phyloP scores from a whole-genome alignment of 306 rosid genomes.

The Delonix regia region DNA sequence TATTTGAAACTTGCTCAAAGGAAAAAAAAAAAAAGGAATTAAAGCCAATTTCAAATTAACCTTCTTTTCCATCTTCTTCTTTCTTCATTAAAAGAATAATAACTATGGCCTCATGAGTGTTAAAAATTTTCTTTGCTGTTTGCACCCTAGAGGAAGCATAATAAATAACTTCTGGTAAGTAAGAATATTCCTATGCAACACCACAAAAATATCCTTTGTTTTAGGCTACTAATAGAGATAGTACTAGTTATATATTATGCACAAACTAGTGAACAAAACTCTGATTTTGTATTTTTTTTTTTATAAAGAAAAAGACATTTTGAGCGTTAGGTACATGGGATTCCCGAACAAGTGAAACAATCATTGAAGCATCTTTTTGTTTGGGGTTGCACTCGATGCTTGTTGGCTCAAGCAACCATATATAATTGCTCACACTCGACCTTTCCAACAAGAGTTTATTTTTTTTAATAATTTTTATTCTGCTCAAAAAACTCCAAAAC shows the following conservation, averaged over 20 bases:
- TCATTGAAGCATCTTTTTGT: slow-evolving; percentile 1
- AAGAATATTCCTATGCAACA: neutral
- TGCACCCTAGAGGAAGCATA: no score
- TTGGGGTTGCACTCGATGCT: neutral
- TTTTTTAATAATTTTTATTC: neutral
- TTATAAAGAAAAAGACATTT: no score
- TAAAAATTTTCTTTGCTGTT: no score
- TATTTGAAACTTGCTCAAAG: no score
- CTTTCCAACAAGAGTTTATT: neutral
- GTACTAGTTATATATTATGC: neutral
- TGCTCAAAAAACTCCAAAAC: neutral
- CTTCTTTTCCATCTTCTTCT: no score
- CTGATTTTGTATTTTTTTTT: neutral
- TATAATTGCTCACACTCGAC: neutral
- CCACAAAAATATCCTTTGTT: neutral
- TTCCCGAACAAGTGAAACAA: slow-evolving; percentile 4
- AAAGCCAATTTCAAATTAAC: no score
- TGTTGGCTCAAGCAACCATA: neutral
- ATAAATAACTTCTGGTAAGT: neutral
- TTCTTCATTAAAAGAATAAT: no score
- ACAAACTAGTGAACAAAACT: neutral
- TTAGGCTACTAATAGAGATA: neutral
- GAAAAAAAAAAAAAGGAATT: no score
- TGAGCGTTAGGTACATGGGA: neutral
- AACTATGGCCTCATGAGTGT: neutral